phyloP scores from a whole-genome alignment of 2,329 filamentous ascomycete species.

The Cercospora brassicicola region DNA sequence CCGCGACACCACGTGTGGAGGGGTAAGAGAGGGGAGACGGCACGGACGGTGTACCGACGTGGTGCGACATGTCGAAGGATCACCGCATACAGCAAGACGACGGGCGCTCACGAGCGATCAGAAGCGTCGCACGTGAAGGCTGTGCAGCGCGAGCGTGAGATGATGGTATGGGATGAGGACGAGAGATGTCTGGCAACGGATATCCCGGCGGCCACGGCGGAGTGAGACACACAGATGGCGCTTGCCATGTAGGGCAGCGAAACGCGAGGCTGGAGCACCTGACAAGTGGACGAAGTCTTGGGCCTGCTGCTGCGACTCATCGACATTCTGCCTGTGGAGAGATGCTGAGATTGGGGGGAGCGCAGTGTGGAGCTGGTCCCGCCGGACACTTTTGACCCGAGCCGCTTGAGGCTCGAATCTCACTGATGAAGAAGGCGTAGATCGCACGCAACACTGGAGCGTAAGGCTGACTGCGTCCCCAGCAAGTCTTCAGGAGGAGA shows the following conservation, averaged over 20 bases:
- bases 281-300: neutral
- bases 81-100: slow-evolving; percentile 5
- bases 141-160: neutral
- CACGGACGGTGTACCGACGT: neutral
- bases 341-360: neutral
- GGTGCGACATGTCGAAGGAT: neutral
- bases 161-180: neutral
- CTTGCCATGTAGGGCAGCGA: neutral
- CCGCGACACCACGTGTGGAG: neutral
- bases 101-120: neutral
- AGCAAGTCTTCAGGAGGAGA: neutral
- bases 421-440: neutral
- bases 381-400: slow-evolving; percentile 8
- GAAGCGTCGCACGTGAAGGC: neutral
- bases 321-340: neutral
- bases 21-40: slow-evolving; percentile 5
- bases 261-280: neutral
- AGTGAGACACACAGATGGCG: neutral
- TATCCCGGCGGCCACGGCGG: neutral
- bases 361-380: neutral
- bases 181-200: neutral
- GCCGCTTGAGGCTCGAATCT: neutral
- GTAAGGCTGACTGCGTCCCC: neutral
- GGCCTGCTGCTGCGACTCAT: neutral
- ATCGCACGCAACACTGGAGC: neutral